These are phyloP conservation scores for Xylariaceae sp. DNA, from an alignment of 2,329 filamentous ascomycete genomes.

Conservation along the genomic window DNA sequence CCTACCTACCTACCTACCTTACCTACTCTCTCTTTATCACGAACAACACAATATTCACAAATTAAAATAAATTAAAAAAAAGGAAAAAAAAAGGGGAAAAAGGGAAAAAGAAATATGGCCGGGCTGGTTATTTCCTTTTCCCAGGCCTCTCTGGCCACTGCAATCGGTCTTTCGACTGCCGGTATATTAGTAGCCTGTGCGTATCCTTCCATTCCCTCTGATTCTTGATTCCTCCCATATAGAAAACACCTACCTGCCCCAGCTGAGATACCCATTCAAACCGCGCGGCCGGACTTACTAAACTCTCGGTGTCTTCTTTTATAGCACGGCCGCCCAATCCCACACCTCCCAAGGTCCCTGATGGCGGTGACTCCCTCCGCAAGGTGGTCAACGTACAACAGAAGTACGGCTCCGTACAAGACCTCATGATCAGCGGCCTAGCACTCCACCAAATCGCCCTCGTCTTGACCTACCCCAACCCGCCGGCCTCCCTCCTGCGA, in stretches of 20 bases:
- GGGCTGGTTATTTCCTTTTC: background rate
- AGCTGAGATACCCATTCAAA: too few species aligned
- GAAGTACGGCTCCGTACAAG: background rate
- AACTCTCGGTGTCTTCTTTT: background rate
- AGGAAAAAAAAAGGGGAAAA: too few species aligned
- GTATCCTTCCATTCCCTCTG: background rate
- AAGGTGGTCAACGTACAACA: background rate
- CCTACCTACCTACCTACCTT: too few species aligned
- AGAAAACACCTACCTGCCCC: too few species aligned
- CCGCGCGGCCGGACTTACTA: background rate
- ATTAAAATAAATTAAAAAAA: too few species aligned
- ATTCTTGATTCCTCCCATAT: too few species aligned
- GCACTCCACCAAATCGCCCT: conserved; percentile 5
- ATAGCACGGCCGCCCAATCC: conserved; percentile 4
- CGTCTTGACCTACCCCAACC: conserved; percentile 4
- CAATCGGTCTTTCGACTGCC: conserved; percentile 8
- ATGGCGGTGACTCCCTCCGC: conserved; percentile 4
- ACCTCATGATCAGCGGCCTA: conserved; percentile 1
- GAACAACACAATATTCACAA: too few species aligned
- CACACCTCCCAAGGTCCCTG: background rate
- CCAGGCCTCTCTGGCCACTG: conserved; percentile 9
- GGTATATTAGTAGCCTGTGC: conserved; percentile 3
- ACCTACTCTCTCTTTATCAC: too few species aligned
- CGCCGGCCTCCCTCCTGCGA: conserved; percentile 21
- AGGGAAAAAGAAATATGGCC: too few species aligned